Percentiles rank a stretch among this genome's conserved stretches.
phyloP scores from a whole-genome alignment of 2,329 filamentous ascomycete genomes.

The Rhexocercosporidium sp. region DNA sequence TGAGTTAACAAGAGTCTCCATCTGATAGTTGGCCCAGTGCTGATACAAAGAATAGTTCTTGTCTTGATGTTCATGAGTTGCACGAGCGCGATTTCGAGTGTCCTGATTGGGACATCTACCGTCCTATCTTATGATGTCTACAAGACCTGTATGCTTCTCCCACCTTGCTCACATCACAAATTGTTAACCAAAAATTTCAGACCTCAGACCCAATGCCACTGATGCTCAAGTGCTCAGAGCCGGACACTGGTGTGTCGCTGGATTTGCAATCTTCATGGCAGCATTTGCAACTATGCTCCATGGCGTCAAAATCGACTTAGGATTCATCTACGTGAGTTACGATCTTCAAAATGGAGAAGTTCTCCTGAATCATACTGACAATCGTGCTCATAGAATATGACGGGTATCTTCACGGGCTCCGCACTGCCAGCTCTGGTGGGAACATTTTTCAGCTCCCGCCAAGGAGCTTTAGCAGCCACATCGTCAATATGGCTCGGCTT shows the following conservation, averaged over 20 bases:
- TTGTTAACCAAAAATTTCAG: not conserved
- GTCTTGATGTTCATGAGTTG: conserved; percentile 21
- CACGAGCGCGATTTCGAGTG: conserved; percentile 17
- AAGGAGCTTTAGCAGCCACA: conserved; percentile 21
- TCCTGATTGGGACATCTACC: conserved; percentile 15
- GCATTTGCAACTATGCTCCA: conserved; percentile 19
- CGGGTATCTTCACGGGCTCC: conserved; percentile 19
- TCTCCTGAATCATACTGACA: not conserved
- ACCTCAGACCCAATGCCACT: conserved; percentile 15
- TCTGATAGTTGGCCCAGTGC: no score
- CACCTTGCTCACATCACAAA: not conserved
- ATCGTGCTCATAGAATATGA: conserved; percentile 19
- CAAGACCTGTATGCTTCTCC: conserved; percentile 15
- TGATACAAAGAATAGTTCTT: not conserved
- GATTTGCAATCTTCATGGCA: conserved; percentile 22
- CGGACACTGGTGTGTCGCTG: conserved; percentile 18
- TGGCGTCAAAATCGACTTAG: conserved; percentile 20
- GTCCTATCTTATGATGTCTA: conserved; percentile 19
- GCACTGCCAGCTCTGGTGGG: conserved; percentile 15
- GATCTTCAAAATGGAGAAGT: not conserved
- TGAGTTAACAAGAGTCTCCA: not conserved
- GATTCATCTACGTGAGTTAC: conserved; percentile 19
- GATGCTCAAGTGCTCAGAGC: conserved; percentile 14
- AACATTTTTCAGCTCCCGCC: conserved; percentile 23
- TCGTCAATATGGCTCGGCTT: conserved; percentile 23